Percentiles rank a stretch among this genome's conserved stretches.
Evolutionary conservation across 768 basidiomycete genomes (phyloP).

Genomic region (Kwoniella newhampshirensis): DNA sequence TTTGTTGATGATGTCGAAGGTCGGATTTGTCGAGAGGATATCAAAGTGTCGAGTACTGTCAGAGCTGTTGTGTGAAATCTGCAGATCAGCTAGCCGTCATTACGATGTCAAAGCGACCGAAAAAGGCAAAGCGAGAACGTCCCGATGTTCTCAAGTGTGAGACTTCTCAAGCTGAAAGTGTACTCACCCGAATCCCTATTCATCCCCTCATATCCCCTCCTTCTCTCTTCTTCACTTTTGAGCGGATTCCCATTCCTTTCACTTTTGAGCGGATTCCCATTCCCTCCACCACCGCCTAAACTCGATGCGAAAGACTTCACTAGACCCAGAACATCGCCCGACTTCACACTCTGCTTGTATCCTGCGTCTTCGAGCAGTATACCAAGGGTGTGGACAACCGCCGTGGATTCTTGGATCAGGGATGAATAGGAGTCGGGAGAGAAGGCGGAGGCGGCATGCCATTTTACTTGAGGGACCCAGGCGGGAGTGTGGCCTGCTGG

Average conservation of each 20-base stretch:
- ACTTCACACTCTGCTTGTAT: conserved; percentile 74
- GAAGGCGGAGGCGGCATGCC: conserved; percentile 81
- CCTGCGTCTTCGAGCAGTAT: conserved; percentile 74
- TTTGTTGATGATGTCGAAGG: conserved; percentile 1
- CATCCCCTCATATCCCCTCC: conserved; percentile 65
- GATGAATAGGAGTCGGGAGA: conserved; percentile 69
- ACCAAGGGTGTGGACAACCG: conserved; percentile 91
- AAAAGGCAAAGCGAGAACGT: conserved; percentile 15
- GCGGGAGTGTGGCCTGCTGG: conserved; percentile 86
- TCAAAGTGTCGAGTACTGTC: conserved; percentile 76
- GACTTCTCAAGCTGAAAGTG: conserved; percentile 1
- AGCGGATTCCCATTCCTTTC: conserved; percentile 53
- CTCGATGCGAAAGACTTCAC: conserved; percentile 51
- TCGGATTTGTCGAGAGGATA: conserved; percentile 48
- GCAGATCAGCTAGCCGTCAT: conserved; percentile 11
- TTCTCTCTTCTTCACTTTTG: conserved; percentile 52
- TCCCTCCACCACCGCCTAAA: conserved; percentile 21
- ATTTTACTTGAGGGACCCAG: conserved; percentile 76
- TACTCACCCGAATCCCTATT: conserved; percentile 83
- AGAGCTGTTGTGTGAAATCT: conserved; percentile 25
- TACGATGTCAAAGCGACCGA: no score
- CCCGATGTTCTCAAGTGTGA: background rate
- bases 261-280: conserved; percentile 42
- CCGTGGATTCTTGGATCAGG: conserved; percentile 66
- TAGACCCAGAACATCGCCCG: conserved; percentile 60